Evolutionary conservation across 176 grass and related monocot species (phyloP).

Genomic region (Ananas comosus): DNA sequence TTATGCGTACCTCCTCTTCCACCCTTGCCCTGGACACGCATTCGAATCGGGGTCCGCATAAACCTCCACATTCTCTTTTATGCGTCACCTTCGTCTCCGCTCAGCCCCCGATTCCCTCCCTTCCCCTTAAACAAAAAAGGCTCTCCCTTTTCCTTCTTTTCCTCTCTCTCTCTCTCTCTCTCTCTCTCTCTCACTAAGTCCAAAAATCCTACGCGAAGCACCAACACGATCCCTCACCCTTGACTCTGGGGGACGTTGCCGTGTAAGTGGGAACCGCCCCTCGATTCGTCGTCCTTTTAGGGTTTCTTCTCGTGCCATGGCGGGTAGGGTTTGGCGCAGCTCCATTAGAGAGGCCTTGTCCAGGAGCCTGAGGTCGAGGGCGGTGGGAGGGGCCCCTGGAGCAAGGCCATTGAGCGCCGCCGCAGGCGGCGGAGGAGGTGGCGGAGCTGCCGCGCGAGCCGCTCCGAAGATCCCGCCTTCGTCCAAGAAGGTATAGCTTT

Average conservation of each 20-base stretch:
- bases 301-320: slow-evolving; percentile 8
- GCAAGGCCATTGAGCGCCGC: slow-evolving; percentile 33
- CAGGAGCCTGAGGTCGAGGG: slow-evolving; percentile 14
- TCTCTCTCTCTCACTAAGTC: too few species aligned
- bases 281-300: slow-evolving; percentile 4
- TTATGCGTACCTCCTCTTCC: too few species aligned
- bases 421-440: background rate
- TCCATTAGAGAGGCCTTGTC: slow-evolving; percentile 31
- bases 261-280: background rate
- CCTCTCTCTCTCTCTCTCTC: too few species aligned
- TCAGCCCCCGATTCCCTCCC: slow-evolving; percentile 5
- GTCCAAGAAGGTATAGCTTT: slow-evolving; percentile 44
- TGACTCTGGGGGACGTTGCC: too few species aligned
- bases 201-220: too few species aligned
- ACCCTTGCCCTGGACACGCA: too few species aligned
- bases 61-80: too few species aligned
- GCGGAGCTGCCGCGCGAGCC: background rate
- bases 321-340: slow-evolving; percentile 39
- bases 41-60: too few species aligned
- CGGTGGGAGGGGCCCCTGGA: background rate
- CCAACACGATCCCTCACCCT: background rate
- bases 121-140: background rate
- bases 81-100: background rate
- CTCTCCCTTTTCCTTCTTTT: background rate
- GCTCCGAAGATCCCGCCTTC: slow-evolving; percentile 40